A percentile compares a stretch with the other conserved stretches of the same genome.
These are phyloP conservation scores for Bolboschoenus planiculmis DNA, from an alignment of 176 grass and related monocot species.

Conservation along the genomic window DNA sequence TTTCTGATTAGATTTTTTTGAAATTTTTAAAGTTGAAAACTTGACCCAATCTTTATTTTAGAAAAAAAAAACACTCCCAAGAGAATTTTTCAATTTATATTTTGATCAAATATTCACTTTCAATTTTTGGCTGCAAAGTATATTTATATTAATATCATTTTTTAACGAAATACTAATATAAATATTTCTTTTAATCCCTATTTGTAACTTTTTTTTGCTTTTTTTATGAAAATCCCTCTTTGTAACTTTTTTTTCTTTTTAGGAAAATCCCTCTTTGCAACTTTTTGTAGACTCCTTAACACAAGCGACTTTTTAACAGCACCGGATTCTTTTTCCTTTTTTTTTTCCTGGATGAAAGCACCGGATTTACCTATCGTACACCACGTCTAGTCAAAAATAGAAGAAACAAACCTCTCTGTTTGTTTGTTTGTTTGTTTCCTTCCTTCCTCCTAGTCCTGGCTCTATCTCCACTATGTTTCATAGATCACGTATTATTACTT, in stretches of 20 bases:
- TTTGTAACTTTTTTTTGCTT: not conserved
- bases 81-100: not conserved
- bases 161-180: not conserved
- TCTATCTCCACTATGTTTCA: not conserved
- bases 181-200: no score
- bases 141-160: no score
- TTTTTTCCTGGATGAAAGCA: no score
- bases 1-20: no score
- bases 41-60: no score
- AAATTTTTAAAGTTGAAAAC: no score
- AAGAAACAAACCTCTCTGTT: not conserved
- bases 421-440: no score
- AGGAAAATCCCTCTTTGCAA: not conserved
- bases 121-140: not conserved
- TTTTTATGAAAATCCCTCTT: not conserved
- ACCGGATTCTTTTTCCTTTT: no score
- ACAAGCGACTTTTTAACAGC: not conserved
- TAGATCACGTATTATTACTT: constrained; percentile 4
- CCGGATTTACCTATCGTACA: not conserved
- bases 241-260: not conserved
- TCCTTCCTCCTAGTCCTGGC: no score
- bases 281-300: not conserved
- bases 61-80: no score
- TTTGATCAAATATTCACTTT: not conserved
- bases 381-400: constrained; percentile 17